Evolutionary conservation across 257 asterid species (phyloP), one percentile per base, ranked within the genome.

Genomic region (Nicotiana otophora): DNA sequence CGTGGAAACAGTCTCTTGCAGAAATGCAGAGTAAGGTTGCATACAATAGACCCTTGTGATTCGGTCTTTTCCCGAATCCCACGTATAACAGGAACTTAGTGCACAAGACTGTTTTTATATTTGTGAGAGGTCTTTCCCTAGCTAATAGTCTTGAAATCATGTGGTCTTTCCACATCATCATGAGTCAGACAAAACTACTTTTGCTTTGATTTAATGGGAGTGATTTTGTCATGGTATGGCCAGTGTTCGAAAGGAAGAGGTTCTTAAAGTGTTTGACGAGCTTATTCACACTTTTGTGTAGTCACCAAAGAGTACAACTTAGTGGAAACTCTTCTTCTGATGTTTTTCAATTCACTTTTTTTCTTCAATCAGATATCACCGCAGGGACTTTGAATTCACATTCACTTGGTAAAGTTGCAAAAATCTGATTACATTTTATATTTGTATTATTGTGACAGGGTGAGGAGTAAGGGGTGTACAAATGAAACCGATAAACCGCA

Each of bases 101-200:
- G 0, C 2, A 8, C 0, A 1, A 2, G 10, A 0, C 9, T 7
- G 0, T 7, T 0, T 4, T 36, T 39, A 42, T 8, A 48, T 26
- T 51, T 63, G 82, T 76, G 20, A 31, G 26, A 48, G 14, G 58
- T 78, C 84, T 53, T 85, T 16, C 19, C 20, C 20, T 62, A 36
- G 42, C 42, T 42, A 31, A 26, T 15, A 86, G 85, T 82, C 74
- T 75, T 82, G 87, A 75, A 80, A 9, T 76, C 23, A 57, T 64
- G 74, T 31, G 42, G 81, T 63, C 61, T 81, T 68, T 76, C 86
- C 92, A 87, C 90, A 87, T 89, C 92, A 86, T 67, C 87, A 70
- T 89, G 92, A 87, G 88, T 87, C 84, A n/a, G 90, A 87, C 90
- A 86, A 87, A 84, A 68, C 34, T 36, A 64, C 85, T 82, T 89